Evolutionary conservation across 1,284 basidiomycete species (phyloP), one percentile per base, ranked within the genome.

Genomic region (Nidula niveotomentosa): DNA sequence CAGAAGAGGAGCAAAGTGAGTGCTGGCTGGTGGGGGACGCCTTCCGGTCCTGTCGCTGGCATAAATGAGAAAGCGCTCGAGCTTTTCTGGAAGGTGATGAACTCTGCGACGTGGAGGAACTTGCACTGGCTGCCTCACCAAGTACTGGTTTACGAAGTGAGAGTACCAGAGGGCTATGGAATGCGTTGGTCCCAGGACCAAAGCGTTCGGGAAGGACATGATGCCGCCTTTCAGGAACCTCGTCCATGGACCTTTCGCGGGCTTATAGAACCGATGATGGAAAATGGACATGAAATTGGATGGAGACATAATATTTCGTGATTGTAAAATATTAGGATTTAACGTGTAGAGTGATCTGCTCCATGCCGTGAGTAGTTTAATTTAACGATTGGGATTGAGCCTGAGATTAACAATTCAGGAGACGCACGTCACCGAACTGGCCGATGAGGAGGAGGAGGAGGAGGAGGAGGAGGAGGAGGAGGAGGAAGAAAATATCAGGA

Each of bases 181-280:
- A 81, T 86, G 82, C 71, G 84, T 9, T 86, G 84, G 84, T 79
- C 80, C 2, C 80, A 78, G 60, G 73, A 84, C 67, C 69, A 66
- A 37, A 66, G 64, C 46, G 59, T 54, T 39, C 41, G 49, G 6
- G 57, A 57, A 45, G 54, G 52, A n/a, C 58, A 59, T 10, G 59
- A 48, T 9, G 57, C 39, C 15, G 3, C 44, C 46, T 5, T 48
- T 33, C 39, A 53, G 41, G 54, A 58, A 12, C 49, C 53, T 45
- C 52, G 60, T n/a, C 65, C 67, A 5, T 85, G 83, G 84, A 64
- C 67, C 10, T 82, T 86, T 62, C 73, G 84, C 46, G 84, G 84
- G 13, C 84, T 83, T 62, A 76, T 86, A 6, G 84, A 86, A 56
- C 84, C 83, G 1, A 81, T 79, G 78, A 85, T 85, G 78, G 79